Conservation (phyloP, 306 rosid species). For the Prosopis cineraria region DNA sequence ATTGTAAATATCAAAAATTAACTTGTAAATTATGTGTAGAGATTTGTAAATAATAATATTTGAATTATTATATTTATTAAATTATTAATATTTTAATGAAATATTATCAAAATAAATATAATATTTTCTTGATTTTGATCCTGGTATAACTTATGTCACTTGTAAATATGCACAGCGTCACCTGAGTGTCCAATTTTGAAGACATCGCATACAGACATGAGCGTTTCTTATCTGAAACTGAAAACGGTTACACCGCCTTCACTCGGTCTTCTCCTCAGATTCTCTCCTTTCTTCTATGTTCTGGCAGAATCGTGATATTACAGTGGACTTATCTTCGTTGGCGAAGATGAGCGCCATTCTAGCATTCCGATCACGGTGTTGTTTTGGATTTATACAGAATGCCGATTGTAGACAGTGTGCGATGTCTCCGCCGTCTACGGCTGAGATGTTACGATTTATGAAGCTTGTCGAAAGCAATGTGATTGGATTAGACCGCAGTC, state of each 20-base stretch:
- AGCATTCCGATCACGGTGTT: conserved; percentile 25
- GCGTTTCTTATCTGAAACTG: conserved; percentile 22
- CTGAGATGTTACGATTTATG: conserved; percentile 42
- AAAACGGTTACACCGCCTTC: conserved; percentile 39
- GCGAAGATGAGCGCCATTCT: conserved; percentile 42
- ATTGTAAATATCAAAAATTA: too few species aligned
- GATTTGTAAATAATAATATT: too few species aligned
- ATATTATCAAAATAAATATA: too few species aligned
- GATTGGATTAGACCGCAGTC: conserved; percentile 39
- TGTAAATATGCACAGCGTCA: too few species aligned
- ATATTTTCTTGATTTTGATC: too few species aligned
- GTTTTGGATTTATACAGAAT: conserved; percentile 26
- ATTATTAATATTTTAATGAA: too few species aligned
- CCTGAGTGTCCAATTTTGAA: not conserved
- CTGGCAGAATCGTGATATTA: not conserved
- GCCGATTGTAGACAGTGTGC: conserved; percentile 38
- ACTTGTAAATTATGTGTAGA: too few species aligned
- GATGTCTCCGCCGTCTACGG: conserved; percentile 15
- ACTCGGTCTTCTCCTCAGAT: not conserved
- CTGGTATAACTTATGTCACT: too few species aligned
- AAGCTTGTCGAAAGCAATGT: conserved; percentile 46
- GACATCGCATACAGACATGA: not conserved
- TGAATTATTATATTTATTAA: too few species aligned
- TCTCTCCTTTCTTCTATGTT: not conserved
- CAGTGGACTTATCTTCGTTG: not conserved